Conservation (phyloP, 139 green algal genomes). For the Chlorella sp. region DNA sequence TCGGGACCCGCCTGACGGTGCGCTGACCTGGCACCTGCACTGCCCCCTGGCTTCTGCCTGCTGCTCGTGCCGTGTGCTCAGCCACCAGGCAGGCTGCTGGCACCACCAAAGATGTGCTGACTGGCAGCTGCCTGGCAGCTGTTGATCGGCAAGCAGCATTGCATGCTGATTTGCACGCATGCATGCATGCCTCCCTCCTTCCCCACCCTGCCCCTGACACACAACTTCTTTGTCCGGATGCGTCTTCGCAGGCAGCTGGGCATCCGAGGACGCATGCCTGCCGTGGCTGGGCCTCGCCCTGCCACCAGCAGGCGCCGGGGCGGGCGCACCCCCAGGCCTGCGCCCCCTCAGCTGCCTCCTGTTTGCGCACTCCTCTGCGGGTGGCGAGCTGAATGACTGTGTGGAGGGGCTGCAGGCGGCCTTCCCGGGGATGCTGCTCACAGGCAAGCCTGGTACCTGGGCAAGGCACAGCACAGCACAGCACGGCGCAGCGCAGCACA, state of each 20-base stretch:
- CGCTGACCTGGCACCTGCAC: neutral
- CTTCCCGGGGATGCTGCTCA: neutral
- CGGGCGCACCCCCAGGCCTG: too few species aligned
- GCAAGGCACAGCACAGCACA: too few species aligned
- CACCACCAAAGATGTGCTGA: too few species aligned
- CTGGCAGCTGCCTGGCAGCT: too few species aligned
- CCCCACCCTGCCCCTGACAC: neutral
- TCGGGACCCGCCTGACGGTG: neutral
- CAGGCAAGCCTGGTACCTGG: neutral
- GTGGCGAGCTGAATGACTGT: neutral
- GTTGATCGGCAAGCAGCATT: too few species aligned
- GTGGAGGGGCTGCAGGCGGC: neutral
- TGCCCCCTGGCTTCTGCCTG: too few species aligned
- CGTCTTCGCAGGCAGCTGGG: neutral
- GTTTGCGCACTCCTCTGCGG: neutral
- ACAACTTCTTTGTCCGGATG: neutral
- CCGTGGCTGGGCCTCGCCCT: slow-evolving; percentile 8
- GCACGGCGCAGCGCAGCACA: neutral
- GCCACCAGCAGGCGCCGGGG: neutral
- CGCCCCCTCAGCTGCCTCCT: slow-evolving; percentile 10
- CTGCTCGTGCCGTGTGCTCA: too few species aligned
- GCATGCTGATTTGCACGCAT: neutral
- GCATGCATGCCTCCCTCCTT: neutral
- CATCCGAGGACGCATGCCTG: neutral
- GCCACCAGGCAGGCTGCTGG: too few species aligned